Evolutionary conservation across 1,139 yeast genomes (phyloP).

Genomic region (Zhuliangozyma blackwelliae): DNA sequence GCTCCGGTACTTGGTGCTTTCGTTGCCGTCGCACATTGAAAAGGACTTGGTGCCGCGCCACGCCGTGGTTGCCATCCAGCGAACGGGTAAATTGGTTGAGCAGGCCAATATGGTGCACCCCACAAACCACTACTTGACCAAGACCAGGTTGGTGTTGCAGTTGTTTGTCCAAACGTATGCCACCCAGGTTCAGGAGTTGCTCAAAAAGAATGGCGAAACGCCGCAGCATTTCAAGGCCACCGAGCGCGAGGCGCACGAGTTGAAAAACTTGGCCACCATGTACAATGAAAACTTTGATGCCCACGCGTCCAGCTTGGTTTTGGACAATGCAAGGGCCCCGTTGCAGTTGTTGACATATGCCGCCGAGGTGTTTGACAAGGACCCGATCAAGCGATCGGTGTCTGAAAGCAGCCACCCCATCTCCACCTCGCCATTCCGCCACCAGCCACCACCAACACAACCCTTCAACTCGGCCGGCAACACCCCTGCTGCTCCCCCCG

Average conservation of each 20-base stretch:
- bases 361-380: conserved; percentile 18
- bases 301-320: conserved; percentile 3
- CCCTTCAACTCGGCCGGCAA: background rate
- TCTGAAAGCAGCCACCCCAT: conserved; percentile 1
- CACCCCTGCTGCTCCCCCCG: background rate
- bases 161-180: conserved; percentile 59
- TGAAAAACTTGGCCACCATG: conserved; percentile 13
- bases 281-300: conserved; percentile 2
- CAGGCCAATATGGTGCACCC: conserved; percentile 35
- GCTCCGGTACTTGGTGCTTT: conserved; percentile 51
- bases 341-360: conserved; percentile 37
- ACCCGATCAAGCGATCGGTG: conserved; percentile 1
- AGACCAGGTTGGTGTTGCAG: conserved; percentile 51
- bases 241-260: conserved; percentile 11
- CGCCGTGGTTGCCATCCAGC: conserved; percentile 42
- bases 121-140: conserved; percentile 47
- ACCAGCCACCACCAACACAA: too few relatives aligned
- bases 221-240: conserved; percentile 17
- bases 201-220: conserved; percentile 23
- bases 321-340: conserved; percentile 15
- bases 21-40: conserved; percentile 50
- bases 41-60: conserved; percentile 47
- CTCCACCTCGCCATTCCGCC: too few relatives aligned
- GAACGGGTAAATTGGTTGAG: conserved; percentile 37
- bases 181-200: conserved; percentile 42